Conservation (phyloP, 2,329 filamentous ascomycete genomes). For the Penicillium sclerotiorum region DNA sequence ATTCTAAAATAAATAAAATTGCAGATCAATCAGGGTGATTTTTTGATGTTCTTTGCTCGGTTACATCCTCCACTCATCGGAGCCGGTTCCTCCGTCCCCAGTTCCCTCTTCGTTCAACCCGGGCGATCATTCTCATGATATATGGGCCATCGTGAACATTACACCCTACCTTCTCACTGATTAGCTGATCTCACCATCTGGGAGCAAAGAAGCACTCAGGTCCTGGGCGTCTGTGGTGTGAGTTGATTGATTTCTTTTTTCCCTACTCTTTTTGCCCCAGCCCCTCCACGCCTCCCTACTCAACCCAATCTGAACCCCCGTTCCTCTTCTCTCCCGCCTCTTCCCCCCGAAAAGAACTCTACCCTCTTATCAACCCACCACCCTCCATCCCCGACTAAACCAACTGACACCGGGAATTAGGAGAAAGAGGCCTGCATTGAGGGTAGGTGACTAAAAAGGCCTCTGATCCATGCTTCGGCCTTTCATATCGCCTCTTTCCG, state of each 20-base stretch:
- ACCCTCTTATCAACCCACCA: constrained; percentile 17
- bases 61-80: constrained; percentile 28
- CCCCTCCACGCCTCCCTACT: constrained; percentile 39
- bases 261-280: constrained; percentile 24
- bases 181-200: constrained; percentile 2
- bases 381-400: not conserved
- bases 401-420: constrained; percentile 13
- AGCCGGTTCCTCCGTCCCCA: constrained; percentile 31
- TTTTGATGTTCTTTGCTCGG: constrained; percentile 22
- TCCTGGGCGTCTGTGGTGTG: constrained; percentile 10
- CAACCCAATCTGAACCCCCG: constrained; percentile 12
- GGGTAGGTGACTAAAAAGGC: constrained; percentile 28
- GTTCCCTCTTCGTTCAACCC: constrained; percentile 27
- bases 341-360: constrained; percentile 16
- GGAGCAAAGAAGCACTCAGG: constrained; percentile 7
- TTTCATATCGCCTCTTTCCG: constrained; percentile 30
- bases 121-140: constrained; percentile 24
- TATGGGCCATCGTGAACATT: constrained; percentile 25
- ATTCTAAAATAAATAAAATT: too few relatives aligned
- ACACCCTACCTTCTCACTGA: constrained; percentile 9
- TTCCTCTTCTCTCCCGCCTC: constrained; percentile 17
- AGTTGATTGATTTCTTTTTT: constrained; percentile 1
- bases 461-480: constrained; percentile 38
- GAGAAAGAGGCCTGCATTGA: constrained; percentile 24
- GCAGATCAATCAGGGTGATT: constrained; percentile 2